Percentiles rank a stretch among this genome's conserved stretches.
These are phyloP conservation scores for Acanthamoeba divionensis DNA, from an alignment of 208 protist genomes.

Conservation along the genomic window DNA sequence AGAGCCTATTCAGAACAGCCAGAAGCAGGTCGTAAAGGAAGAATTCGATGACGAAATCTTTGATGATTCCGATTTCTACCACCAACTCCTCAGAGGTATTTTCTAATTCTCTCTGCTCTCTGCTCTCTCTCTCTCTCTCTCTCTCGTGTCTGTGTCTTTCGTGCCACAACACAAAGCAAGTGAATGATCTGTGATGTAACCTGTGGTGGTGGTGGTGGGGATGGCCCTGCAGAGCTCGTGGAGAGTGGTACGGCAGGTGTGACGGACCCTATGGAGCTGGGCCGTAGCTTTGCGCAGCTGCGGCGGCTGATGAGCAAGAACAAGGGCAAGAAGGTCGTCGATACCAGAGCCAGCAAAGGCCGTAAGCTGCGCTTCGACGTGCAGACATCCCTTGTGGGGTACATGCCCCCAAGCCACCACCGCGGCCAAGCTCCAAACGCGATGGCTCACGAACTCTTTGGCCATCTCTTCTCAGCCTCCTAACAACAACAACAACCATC, in stretches of 20 bases:
- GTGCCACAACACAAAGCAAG: not conserved
- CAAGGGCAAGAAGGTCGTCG: constrained; percentile 36
- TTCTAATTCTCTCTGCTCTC: no score
- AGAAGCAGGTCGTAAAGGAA: not conserved
- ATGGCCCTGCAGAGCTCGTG: not conserved
- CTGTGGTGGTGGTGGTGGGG: no score
- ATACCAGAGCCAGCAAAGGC: not conserved
- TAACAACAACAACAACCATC: no score
- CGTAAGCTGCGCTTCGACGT: constrained; percentile 23
- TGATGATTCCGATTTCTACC: constrained; percentile 68
- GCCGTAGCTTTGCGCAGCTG: constrained; percentile 5
- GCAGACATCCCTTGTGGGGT: not conserved
- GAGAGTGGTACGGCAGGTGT: constrained; percentile 28
- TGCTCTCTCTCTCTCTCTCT: not conserved
- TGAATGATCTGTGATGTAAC: not conserved
- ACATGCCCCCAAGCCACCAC: constrained; percentile 36
- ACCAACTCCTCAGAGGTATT: constrained; percentile 56
- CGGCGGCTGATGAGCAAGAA: constrained; percentile 8
- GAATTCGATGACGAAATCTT: constrained; percentile 65
- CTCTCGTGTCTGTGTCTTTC: no score
- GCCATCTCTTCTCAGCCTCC: constrained; percentile 1
- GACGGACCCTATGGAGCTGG: constrained; percentile 25
- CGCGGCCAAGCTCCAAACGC: not conserved
- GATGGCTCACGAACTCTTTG: constrained; percentile 24
- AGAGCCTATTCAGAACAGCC: not conserved